These are phyloP conservation scores for Boletus reticuloceps DNA, from an alignment of 768 basidiomycete species.

Conservation along the genomic window DNA sequence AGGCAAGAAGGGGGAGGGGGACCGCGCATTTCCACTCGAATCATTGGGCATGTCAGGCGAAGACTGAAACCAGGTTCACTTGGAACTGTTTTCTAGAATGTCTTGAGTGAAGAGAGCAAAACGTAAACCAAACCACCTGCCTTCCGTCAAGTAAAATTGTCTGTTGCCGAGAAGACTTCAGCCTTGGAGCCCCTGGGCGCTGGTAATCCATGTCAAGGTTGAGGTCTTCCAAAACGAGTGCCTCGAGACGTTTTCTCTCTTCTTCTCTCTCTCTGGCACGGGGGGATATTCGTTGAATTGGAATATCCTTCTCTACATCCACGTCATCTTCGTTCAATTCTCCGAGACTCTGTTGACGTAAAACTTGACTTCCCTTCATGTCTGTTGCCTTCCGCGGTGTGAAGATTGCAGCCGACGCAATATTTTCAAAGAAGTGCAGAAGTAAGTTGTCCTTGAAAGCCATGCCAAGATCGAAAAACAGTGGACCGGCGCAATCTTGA, in stretches of 20 bases:
- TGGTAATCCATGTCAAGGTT: conserved; percentile 51
- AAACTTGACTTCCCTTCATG: not conserved
- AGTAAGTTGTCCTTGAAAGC: conserved; percentile 38
- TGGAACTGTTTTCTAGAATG: conserved; percentile 7
- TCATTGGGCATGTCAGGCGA: conserved; percentile 45
- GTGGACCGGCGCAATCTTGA: conserved; percentile 63
- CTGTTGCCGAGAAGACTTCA: conserved; percentile 6
- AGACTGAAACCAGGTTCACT: conserved; percentile 20
- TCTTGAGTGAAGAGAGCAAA: conserved; percentile 3
- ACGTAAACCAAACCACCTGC: conserved; percentile 6
- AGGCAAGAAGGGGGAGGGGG: conserved; percentile 48
- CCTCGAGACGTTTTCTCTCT: conserved; percentile 44
- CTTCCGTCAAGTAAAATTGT: conserved; percentile 10
- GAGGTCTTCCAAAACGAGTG: conserved; percentile 57
- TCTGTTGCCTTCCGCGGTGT: conserved; percentile 1
- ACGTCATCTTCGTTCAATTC: conserved; percentile 11
- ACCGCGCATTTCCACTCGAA: conserved; percentile 69
- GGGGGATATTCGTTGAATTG: conserved; percentile 24
- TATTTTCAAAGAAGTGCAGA: conserved; percentile 49
- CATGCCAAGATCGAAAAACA: conserved; percentile 68
- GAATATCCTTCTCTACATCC: conserved; percentile 12
- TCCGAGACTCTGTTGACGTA: conserved; percentile 1
- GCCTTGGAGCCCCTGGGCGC: conserved; percentile 3
- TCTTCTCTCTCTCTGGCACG: conserved; percentile 30
- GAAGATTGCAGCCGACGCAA: conserved; percentile 25